Evolutionary conservation across 495 filamentous ascomycete genomes (phyloP).

Genomic region (Trichocladium antarcticum): DNA sequence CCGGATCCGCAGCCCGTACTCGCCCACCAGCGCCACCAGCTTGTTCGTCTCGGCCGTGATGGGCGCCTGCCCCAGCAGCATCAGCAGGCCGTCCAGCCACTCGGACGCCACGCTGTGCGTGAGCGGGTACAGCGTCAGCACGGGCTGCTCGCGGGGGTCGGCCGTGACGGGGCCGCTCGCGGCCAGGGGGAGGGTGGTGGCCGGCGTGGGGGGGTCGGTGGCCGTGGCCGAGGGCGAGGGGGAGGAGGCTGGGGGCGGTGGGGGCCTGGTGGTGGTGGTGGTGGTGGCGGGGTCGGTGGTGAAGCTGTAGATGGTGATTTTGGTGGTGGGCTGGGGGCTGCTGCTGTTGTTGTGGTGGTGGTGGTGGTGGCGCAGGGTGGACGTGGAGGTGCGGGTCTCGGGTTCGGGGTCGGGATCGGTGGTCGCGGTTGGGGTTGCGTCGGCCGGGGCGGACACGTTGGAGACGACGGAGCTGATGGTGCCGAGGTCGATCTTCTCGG

Average conservation of each 20-base stretch:
- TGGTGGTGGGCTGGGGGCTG: constrained; percentile 50
- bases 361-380: constrained; percentile 28
- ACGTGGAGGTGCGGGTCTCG: constrained; percentile 14
- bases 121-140: constrained; percentile 72
- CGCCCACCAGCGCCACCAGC: constrained; percentile 68
- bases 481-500: constrained; percentile 80
- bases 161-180: neutral
- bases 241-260: neutral
- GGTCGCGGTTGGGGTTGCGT: constrained; percentile 26
- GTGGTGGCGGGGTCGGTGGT: constrained; percentile 19
- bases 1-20: constrained; percentile 88
- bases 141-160: constrained; percentile 41
- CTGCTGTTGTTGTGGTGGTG: too few relatives aligned
- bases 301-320: constrained; percentile 84
- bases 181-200: neutral
- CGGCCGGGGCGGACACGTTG: constrained; percentile 56
- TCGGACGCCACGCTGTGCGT: constrained; percentile 80
- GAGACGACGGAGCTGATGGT: constrained; percentile 86
- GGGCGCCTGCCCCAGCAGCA: constrained; percentile 88
- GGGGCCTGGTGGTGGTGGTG: neutral
- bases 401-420: constrained; percentile 27
- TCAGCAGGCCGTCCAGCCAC: constrained; percentile 91
- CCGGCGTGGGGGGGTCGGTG: neutral
- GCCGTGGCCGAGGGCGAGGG: neutral
- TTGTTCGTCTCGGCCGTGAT: constrained; percentile 95